Base-by-base conservation (phyloP, 1,284 basidiomycete genomes). In the Cutaneotrichosporon cyanovorans region DNA sequence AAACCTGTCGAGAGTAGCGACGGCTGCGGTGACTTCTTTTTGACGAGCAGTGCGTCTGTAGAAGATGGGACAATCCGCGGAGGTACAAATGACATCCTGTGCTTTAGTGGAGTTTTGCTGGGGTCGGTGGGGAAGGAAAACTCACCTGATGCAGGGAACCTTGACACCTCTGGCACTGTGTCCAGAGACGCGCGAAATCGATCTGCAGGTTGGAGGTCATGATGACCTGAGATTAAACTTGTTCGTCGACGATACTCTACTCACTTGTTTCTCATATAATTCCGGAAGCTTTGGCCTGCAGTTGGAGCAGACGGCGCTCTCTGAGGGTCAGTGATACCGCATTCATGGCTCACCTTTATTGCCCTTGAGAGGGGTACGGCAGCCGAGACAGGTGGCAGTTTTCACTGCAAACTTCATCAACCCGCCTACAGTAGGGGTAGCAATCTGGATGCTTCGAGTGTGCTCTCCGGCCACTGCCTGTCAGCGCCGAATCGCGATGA, bases 321-420 rank as follows among this genome's bases (percentile, higher is more conserved):
- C 89, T 92, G 54, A 4, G 4, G 45, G 28, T 37, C 19, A 47
- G 42, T 42, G 33, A 36, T 55, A 63, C 16, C 18, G 15, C 10
- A 5, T 7, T 6, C 12, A n/a, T 16, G 8, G 61, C 74, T 42
- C 57, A 90, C 87, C 82, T 58, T 81, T 77, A 53, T 78, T 83
- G 3, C 78, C 66, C 51, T 80, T 78, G 43, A 96, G 65, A 11
- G 87, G 82, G 0, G 91, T 91, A 69, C 90, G 91, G 73, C 91
- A 97, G 0, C 91, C 87, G 32, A 97, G 74, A 62, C 91, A 97
- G 2, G 88, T 96, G 0, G 85, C 80, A 0, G 86, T 91, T 72
- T 90, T 92, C 21, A 93, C 87, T 0, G 90, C 89, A 61, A 93
- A 97, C 68, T 92, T 93, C 92, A 96, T 97, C 44, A 97, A 69